Evolutionary conservation across 441 rosid species (phyloP), one percentile per base, ranked within the genome.

Genomic region (Melastoma candidum): DNA sequence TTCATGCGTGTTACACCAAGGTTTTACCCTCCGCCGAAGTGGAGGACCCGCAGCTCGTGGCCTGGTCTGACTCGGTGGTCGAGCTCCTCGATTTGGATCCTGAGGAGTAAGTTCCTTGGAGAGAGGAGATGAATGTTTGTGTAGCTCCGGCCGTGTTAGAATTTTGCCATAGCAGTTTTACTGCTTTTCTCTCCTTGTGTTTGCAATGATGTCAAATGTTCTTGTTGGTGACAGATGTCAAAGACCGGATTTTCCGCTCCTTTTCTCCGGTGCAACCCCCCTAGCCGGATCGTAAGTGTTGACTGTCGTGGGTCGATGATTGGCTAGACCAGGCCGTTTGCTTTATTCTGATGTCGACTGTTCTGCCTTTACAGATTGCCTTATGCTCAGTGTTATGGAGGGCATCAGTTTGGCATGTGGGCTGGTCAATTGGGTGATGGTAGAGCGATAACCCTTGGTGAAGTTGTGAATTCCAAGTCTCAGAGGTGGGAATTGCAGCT

Each of bases 401-500:
- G 99, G 51, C 96, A 94, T 73, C 99, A 89, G 56, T 94, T 94
- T 75, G 97, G 99, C 51, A 82, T 67, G 74, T 94, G 97, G 99
- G 99, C 99, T 53, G 22, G 97, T 64, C 99, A 94, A 71, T 76
- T 94, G 46, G 99, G 99, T 62, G 99, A 94, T 68, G 22, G 22
- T 17, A 17, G 22, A 17, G 99, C 99, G 63, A 84, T 93, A 50
- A 83, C 97, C 7, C 78, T 93, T 1, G 98, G 99, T 44, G 96
- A 86, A 72, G 65, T 85, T 77, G 64, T 89, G 54, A 93, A 83
- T 74, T 81, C 82, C 13, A 84, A 80, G 67, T 73, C 74, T 44
- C 83, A 89, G 78, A 83, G 99, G 68, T 93, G 97, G 99, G 99
- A 93, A 53, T 73, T 89, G 79, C 99, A 93, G 75, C 96, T 93